phyloP scores from a whole-genome alignment of 179 eudicot species.

The Kewa caespitosa region DNA sequence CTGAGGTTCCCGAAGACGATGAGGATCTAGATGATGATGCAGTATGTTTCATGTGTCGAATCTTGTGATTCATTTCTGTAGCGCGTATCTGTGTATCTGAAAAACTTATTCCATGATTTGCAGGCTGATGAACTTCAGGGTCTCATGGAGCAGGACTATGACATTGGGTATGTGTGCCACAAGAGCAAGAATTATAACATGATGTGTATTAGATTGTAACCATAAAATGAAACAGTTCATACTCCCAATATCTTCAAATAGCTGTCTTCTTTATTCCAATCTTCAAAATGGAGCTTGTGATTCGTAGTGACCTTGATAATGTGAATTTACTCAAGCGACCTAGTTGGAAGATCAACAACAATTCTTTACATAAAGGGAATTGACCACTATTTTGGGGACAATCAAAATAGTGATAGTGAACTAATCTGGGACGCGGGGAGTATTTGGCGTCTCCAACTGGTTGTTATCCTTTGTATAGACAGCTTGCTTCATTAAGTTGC shows the following conservation, averaged over 20 bases:
- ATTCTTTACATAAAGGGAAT: no score
- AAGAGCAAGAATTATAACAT: not conserved
- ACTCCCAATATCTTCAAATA: no score
- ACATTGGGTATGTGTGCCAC: conserved; percentile 59
- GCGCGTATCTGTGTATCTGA: not conserved
- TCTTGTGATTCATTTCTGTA: not conserved
- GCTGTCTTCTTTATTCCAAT: no score
- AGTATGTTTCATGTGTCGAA: conserved; percentile 32
- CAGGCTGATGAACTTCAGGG: conserved; percentile 81
- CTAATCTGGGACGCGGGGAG: no score
- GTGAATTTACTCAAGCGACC: no score
- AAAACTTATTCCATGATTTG: conserved; percentile 2
- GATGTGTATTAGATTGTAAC: not conserved
- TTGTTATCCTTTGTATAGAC: not conserved
- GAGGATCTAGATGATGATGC: conserved; percentile 65
- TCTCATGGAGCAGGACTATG: conserved; percentile 75
- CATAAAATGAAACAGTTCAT: not conserved
- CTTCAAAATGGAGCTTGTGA: no score
- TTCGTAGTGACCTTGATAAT: no score
- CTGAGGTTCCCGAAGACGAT: conserved; percentile 63
- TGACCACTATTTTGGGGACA: no score
- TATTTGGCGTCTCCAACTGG: no score
- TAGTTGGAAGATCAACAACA: no score
- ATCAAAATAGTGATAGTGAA: no score
- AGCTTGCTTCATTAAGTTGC: not conserved